These are phyloP conservation scores for Magnaporthales sp. DNA, from an alignment of 2,329 filamentous ascomycete genomes.

Conservation along the genomic window DNA sequence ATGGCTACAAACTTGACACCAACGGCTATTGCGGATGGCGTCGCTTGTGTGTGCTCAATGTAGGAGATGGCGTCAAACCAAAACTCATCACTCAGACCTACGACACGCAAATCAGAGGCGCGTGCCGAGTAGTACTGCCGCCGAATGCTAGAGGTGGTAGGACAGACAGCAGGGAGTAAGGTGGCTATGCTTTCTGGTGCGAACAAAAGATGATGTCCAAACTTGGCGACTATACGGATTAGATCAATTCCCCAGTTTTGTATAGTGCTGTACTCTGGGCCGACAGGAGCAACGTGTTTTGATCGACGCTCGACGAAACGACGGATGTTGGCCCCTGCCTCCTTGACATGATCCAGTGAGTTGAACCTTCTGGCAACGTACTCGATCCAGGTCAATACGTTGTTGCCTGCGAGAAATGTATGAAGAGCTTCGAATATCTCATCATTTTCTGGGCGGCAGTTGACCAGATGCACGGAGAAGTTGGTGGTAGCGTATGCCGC, in stretches of 20 bases:
- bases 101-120: not conserved
- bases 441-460: conserved; percentile 12
- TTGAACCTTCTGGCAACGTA: conserved; percentile 3
- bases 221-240: conserved; percentile 4
- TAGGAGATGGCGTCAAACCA: conserved; percentile 5
- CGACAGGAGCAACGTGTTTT: not conserved
- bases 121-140: not conserved
- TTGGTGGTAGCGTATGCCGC: conserved; percentile 21
- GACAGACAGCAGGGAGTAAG: conserved; percentile 2
- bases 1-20: conserved; percentile 1
- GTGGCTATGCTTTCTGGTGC: not conserved
- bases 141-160: not conserved
- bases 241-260: not conserved
- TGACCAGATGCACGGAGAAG: conserved; percentile 25
- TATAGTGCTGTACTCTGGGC: not conserved
- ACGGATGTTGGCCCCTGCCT: not conserved
- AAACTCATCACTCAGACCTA: not conserved
- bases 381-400: conserved; percentile 22
- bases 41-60: conserved; percentile 1
- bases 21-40: not conserved
- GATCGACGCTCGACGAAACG: not conserved
- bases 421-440: conserved; percentile 45
- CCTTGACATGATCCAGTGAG: conserved; percentile 1
- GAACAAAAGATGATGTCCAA: conserved; percentile 1
- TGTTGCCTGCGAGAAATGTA: conserved; percentile 43